A percentile compares a stretch with the other conserved stretches of the same genome.
These are phyloP conservation scores for Vigna mungo DNA, from an alignment of 306 rosid genomes.

Conservation along the genomic window DNA sequence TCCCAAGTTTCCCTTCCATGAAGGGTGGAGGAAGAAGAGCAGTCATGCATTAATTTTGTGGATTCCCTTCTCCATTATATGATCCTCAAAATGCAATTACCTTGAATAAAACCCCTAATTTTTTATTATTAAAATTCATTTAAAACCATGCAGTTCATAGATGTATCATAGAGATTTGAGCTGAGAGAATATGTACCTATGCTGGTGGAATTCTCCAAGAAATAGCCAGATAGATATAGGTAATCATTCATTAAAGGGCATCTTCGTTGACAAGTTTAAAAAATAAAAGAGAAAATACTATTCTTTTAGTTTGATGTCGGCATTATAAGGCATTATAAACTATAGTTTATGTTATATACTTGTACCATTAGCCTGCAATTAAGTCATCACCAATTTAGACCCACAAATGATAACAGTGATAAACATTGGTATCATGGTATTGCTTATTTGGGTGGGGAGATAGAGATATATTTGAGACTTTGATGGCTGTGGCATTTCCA, in stretches of 20 bases:
- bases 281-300: neutral
- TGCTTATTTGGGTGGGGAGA: constrained; percentile 28
- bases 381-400: constrained; percentile 55
- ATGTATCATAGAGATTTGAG: constrained; percentile 50
- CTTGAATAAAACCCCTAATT: constrained; percentile 12
- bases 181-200: constrained; percentile 25
- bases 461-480: constrained; percentile 25
- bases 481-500: constrained; percentile 46
- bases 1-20: constrained; percentile 21
- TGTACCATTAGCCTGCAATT: neutral
- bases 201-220: constrained; percentile 26
- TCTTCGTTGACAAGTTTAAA: constrained; percentile 2
- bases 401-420: neutral
- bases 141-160: constrained; percentile 23
- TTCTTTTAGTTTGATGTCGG: constrained; percentile 24
- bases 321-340: constrained; percentile 4
- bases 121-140: constrained; percentile 20
- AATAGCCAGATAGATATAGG: constrained; percentile 29
- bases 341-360: constrained; percentile 9
- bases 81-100: neutral
- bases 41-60: constrained; percentile 35
- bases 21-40: constrained; percentile 23
- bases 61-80: constrained; percentile 19
- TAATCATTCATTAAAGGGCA: constrained; percentile 32
- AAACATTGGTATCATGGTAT: neutral